Evolutionary conservation across 495 filamentous ascomycete species (phyloP).

Genomic region (Penicillium steckii): DNA sequence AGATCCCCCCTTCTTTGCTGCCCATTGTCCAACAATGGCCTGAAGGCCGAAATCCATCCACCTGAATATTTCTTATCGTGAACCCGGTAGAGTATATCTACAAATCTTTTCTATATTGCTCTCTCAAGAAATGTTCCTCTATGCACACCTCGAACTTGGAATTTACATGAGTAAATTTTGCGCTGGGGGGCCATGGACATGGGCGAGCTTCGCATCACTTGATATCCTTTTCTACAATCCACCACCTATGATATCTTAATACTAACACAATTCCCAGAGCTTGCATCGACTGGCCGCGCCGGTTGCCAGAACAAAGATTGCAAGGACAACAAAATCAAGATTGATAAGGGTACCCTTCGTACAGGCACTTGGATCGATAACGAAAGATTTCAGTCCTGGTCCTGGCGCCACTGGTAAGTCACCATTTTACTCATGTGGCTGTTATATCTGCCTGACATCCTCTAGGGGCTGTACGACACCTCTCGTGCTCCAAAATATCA

Average conservation of each 20-base stretch:
- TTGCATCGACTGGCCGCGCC: slow-evolving; percentile 59
- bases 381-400: slow-evolving; percentile 49
- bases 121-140: no score
- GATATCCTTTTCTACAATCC: no score
- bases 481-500: slow-evolving; percentile 54
- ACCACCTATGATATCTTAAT: no score
- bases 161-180: no score
- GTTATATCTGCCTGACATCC: no score
- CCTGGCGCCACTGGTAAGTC: slow-evolving; percentile 78
- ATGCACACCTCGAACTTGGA: no score
- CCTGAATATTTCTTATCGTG: neutral
- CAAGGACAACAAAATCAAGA: slow-evolving; percentile 62
- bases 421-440: no score
- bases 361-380: slow-evolving; percentile 65
- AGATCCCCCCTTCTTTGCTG: neutral
- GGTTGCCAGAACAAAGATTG: slow-evolving; percentile 67
- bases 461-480: slow-evolving; percentile 83
- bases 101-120: no score
- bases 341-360: slow-evolving; percentile 73
- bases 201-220: no score
- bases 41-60: neutral
- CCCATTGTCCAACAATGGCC: neutral
- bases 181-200: no score
- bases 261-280: slow-evolving; percentile 48
- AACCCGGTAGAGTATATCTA: no score